phyloP scores from a whole-genome alignment of 192 early-diverging fungal species.

The Coemansia sp. region DNA sequence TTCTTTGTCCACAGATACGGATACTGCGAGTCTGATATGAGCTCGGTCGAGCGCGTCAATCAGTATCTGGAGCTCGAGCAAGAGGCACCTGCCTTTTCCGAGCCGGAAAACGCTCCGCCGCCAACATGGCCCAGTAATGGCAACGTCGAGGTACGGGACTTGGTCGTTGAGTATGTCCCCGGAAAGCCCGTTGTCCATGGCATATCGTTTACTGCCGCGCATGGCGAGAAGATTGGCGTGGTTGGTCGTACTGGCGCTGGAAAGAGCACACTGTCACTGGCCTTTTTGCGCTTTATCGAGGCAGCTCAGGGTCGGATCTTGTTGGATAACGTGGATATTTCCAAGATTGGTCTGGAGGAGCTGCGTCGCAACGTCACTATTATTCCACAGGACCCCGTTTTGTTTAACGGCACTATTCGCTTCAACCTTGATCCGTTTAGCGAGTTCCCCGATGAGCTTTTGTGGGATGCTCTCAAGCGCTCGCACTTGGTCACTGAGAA shows the following conservation, averaged over 20 bases:
- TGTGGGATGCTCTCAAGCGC: conserved; percentile 20
- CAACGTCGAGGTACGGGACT: conserved; percentile 60
- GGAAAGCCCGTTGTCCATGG: conserved; percentile 28
- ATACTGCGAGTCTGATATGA: conserved; percentile 80
- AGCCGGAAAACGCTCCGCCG: conserved; percentile 58
- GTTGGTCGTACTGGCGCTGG: conserved; percentile 64
- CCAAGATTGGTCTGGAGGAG: conserved; percentile 69
- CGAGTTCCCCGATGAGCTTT: conserved; percentile 71
- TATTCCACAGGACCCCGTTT: conserved; percentile 74
- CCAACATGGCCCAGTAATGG: conserved; percentile 69
- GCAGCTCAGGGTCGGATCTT: conserved; percentile 65
- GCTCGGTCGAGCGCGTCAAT: conserved; percentile 78
- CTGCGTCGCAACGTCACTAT: conserved; percentile 74
- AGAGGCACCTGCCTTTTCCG: conserved; percentile 68
- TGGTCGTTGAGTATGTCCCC: conserved; percentile 59
- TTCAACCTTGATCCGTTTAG: conserved; percentile 85
- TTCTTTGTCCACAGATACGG: conserved; percentile 80
- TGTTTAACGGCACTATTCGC: conserved; percentile 59
- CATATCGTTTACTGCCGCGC: conserved; percentile 50
- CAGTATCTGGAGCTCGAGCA: conserved; percentile 82
- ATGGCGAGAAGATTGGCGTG: conserved; percentile 55
- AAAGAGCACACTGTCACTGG: conserved; percentile 73
- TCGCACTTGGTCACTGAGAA: conserved; percentile 19
- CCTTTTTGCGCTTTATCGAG: conserved; percentile 80
- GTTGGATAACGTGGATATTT: conserved; percentile 76